Evolutionary conservation across 2,329 filamentous ascomycete species (phyloP).

Genomic region (Arachnomyces sp.): DNA sequence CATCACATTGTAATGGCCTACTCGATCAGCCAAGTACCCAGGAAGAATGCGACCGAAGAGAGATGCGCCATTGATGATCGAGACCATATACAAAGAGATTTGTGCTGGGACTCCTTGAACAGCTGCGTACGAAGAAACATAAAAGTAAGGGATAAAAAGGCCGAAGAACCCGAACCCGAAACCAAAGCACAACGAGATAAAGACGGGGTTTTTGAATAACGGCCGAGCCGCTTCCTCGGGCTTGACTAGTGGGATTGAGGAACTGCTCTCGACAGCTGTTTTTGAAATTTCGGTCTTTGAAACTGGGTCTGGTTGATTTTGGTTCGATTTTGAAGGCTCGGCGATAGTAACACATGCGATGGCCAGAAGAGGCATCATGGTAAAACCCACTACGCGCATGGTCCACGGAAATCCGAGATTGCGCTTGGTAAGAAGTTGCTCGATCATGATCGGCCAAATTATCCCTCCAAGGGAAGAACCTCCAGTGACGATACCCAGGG

Average conservation of each 20-base stretch:
- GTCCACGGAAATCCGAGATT: conserved; percentile 29
- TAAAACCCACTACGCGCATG: conserved; percentile 33
- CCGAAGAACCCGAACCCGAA: conserved; percentile 21
- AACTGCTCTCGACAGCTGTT: no score
- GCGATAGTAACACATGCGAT: conserved; percentile 20
- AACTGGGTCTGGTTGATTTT: no score
- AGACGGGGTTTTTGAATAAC: no score
- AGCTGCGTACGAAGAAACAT: conserved; percentile 22
- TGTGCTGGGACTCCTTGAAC: conserved; percentile 15
- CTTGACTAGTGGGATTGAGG: no score
- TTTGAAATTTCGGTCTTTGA: no score
- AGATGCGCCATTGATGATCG: conserved; percentile 27
- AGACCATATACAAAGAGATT: conserved; percentile 20
- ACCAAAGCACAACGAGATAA: no score
- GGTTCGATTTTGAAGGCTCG: no score
- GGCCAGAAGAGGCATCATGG: conserved; percentile 31
- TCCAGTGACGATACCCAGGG: conserved; percentile 26
- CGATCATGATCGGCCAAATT: conserved; percentile 28
- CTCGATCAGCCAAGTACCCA: conserved; percentile 23
- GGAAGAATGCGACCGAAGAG: conserved; percentile 28
- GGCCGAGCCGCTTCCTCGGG: no score
- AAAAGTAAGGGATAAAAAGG: conserved; percentile 26
- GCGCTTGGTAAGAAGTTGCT: conserved; percentile 20
- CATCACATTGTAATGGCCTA: conserved; percentile 19
- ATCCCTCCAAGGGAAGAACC: conserved; percentile 31